Conservation (phyloP, 75 land plant species). For the Chamaecyparis obtusa region DNA sequence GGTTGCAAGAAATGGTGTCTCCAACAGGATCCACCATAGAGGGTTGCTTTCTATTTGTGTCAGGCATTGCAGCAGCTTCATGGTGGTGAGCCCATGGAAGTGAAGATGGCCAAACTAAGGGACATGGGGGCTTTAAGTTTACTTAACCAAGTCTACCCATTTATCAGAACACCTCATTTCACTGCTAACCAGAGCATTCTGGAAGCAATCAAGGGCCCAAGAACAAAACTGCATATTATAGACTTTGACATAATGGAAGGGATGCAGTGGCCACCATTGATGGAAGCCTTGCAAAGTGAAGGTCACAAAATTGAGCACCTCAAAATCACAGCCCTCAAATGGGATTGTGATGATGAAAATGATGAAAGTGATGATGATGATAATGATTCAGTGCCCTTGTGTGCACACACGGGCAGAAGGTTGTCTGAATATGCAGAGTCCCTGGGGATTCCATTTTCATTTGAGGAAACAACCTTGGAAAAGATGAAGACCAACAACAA, state of each 20-base stretch:
- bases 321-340: constrained; percentile 53
- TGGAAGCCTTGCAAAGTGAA: constrained; percentile 51
- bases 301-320: constrained; percentile 34
- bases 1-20: background rate
- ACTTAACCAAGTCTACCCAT: constrained; percentile 19
- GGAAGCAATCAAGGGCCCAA: constrained; percentile 36
- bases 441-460: constrained; percentile 49
- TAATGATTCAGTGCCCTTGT: too few species aligned
- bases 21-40: background rate
- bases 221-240: constrained; percentile 40
- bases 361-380: background rate
- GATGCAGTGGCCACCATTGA: constrained; percentile 69
- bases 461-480: constrained; percentile 45
- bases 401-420: constrained; percentile 53
- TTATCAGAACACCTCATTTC: constrained; percentile 62
- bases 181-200: constrained; percentile 68
- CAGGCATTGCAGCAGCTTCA: background rate
- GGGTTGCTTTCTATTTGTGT: constrained; percentile 2
- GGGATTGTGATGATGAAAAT: background rate
- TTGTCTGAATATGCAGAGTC: constrained; percentile 53
- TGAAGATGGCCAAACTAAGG: background rate
- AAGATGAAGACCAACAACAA: constrained; percentile 22
- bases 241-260: constrained; percentile 72
- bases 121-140: background rate
- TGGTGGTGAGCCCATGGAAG: background rate